Evolutionary conservation across 2,329 filamentous ascomycete genomes (phyloP).

Genomic region (Tympanopsis confertula): DNA sequence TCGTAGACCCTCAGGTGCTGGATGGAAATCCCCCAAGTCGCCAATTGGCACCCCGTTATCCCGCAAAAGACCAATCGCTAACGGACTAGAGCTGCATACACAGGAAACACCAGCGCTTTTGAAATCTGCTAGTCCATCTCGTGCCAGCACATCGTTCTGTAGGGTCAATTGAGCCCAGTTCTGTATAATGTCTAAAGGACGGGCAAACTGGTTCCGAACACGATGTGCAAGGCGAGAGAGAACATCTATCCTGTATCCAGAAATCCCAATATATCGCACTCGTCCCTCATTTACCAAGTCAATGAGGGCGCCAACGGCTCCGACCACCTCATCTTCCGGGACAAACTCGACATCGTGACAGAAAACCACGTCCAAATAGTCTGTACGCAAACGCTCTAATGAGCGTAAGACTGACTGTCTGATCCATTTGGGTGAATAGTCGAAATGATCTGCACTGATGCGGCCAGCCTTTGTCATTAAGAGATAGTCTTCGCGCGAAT

Average conservation of each 20-base stretch:
- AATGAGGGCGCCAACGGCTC: slow-evolving; percentile 22
- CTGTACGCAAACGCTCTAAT: slow-evolving; percentile 40
- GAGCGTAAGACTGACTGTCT: slow-evolving; percentile 32
- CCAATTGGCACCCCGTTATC: slow-evolving; percentile 60
- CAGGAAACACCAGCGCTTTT: slow-evolving; percentile 64
- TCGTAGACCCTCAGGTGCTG: slow-evolving; percentile 62
- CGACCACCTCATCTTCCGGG: slow-evolving; percentile 40
- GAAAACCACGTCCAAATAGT: slow-evolving; percentile 54
- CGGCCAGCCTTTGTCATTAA: slow-evolving; percentile 25
- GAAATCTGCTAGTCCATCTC: slow-evolving; percentile 40
- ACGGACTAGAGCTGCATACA: slow-evolving; percentile 75
- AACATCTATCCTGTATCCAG: slow-evolving; percentile 15
- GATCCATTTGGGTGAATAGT: slow-evolving; percentile 11
- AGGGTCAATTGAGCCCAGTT: slow-evolving; percentile 21
- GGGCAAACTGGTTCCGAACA: slow-evolving; percentile 9
- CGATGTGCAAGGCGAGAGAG: slow-evolving; percentile 11
- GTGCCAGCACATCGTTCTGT: slow-evolving; percentile 21
- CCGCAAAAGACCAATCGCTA: slow-evolving; percentile 87
- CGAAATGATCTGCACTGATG: slow-evolving; percentile 27
- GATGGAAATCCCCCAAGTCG: slow-evolving; percentile 75
- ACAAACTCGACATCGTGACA: slow-evolving; percentile 63
- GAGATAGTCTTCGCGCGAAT: slow-evolving; percentile 16
- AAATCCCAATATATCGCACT: slow-evolving; percentile 18
- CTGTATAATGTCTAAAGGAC: slow-evolving; percentile 18
- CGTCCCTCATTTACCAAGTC: slow-evolving; percentile 22